These are phyloP conservation scores for Gossypium davidsonii DNA, from an alignment of 441 rosid species.

Conservation along the genomic window DNA sequence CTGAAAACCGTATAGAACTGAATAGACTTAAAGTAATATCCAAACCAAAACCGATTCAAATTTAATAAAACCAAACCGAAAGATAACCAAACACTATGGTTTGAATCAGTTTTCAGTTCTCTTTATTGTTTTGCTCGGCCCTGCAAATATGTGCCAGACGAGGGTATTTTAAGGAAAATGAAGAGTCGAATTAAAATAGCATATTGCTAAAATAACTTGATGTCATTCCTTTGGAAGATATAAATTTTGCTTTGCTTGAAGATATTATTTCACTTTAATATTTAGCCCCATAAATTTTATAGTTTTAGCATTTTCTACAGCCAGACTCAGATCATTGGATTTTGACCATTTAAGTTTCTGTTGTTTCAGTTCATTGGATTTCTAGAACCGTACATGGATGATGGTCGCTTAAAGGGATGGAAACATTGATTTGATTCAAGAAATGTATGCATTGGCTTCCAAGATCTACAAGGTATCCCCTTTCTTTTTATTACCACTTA, in stretches of 20 bases:
- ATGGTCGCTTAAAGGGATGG: constrained; percentile 66
- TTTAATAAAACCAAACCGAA: no score
- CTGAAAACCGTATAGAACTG: no score
- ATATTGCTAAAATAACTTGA: background rate
- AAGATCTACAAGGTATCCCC: background rate
- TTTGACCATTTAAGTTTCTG: constrained; percentile 5
- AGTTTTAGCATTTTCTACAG: background rate
- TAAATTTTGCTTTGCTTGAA: background rate
- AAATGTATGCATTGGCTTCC: constrained; percentile 2
- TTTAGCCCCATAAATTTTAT: background rate
- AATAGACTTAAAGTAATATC: no score
- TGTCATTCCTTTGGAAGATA: background rate
- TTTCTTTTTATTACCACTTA: background rate
- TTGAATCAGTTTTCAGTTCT: background rate
- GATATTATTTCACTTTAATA: background rate
- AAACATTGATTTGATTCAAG: constrained; percentile 39
- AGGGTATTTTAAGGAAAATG: no score
- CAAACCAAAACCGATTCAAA: no score
- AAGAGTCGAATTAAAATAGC: background rate
- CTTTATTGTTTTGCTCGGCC: background rate
- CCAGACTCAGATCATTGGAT: background rate
- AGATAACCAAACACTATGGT: no score
- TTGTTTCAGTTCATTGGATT: constrained; percentile 70
- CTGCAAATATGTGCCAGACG: background rate
- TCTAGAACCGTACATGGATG: constrained; percentile 69